These are phyloP conservation scores for Oryza australiensis DNA, from an alignment of 176 grass and related monocot species.

Conservation along the genomic window DNA sequence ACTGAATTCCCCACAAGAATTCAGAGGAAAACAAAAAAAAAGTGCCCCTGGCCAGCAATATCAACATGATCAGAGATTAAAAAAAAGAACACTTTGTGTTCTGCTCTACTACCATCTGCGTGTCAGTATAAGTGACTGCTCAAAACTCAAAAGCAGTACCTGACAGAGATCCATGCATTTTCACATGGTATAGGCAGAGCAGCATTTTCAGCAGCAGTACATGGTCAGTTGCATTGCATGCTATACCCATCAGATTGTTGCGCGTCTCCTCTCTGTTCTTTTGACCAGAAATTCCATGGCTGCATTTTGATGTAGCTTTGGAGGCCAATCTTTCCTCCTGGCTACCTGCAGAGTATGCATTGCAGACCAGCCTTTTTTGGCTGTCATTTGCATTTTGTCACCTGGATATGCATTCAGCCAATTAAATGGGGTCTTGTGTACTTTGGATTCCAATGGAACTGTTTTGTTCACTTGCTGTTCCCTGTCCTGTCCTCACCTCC, in stretches of 20 bases:
- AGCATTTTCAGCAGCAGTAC: background rate
- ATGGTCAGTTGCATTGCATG: slow-evolving; percentile 14
- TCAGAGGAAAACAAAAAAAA: background rate
- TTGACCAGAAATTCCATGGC: background rate
- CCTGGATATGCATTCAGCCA: slow-evolving; percentile 13
- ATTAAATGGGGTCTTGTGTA: background rate
- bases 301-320: slow-evolving; percentile 27
- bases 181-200: background rate
- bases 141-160: background rate
- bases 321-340: slow-evolving; percentile 23
- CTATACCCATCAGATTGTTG: slow-evolving; percentile 4
- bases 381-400: slow-evolving; percentile 26
- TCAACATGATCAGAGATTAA: background rate
- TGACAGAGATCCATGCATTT: background rate
- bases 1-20: background rate
- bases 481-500: background rate
- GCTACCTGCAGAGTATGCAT: background rate
- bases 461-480: background rate
- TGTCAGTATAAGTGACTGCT: background rate
- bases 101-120: background rate
- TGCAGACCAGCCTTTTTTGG: slow-evolving; percentile 15
- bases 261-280: background rate
- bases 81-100: background rate
- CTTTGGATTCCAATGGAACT: background rate
- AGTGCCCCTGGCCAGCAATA: background rate